phyloP scores from a whole-genome alignment of 257 asterid genomes.

The Linderniella brevidens region DNA sequence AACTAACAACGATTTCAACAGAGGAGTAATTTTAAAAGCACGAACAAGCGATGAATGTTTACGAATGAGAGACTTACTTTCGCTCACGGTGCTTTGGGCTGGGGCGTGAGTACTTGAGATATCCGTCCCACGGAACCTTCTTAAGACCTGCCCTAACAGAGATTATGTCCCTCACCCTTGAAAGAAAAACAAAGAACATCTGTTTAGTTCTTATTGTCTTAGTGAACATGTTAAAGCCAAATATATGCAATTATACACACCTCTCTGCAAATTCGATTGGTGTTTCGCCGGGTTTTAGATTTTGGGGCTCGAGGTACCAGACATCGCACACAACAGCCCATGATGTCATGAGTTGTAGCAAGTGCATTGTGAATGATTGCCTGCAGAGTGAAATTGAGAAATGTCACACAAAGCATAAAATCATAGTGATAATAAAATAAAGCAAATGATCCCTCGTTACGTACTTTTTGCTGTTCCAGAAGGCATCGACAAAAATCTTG shows the following conservation, averaged over 20 bases:
- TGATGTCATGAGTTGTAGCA: conserved; percentile 97
- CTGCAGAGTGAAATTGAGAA: conserved; percentile 21
- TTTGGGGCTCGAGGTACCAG: conserved; percentile 97
- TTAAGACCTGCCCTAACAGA: conserved; percentile 61
- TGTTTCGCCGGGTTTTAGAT: conserved; percentile 73
- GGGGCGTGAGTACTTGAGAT: conserved; percentile 89
- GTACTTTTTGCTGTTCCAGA: conserved; percentile 81
- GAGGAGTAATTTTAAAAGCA: background rate
- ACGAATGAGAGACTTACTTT: conserved; percentile 47
- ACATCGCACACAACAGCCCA: conserved; percentile 99
- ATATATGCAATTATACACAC: conserved; percentile 14
- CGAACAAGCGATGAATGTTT: background rate
- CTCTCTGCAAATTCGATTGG: conserved; percentile 97
- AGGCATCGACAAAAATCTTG: conserved; percentile 95
- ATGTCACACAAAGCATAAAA: conserved; percentile 1
- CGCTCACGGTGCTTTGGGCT: conserved; percentile 85
- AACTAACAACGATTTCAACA: background rate
- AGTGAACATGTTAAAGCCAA: background rate
- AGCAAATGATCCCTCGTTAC: conserved; percentile 7
- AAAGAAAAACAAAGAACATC: conserved; percentile 10
- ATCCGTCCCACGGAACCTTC: conserved; percentile 35
- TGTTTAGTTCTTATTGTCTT: background rate
- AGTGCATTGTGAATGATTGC: conserved; percentile 84
- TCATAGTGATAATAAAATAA: background rate
- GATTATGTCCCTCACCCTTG: conserved; percentile 85